Conservation (phyloP, 2,329 filamentous ascomycete genomes). For the Aspergillus persii region DNA sequence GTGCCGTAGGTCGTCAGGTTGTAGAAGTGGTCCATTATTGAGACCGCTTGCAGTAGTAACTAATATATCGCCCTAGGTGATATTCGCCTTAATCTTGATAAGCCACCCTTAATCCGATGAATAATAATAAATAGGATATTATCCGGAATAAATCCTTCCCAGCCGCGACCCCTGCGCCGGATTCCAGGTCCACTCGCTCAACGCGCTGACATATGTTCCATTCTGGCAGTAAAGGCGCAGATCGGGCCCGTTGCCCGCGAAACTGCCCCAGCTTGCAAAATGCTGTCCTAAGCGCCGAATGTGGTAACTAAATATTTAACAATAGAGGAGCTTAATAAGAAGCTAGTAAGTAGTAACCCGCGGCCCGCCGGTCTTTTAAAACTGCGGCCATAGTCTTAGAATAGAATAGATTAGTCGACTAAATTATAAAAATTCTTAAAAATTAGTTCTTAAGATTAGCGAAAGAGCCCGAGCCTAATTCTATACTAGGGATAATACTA, state of each 20-base stretch:
- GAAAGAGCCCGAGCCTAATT: neutral
- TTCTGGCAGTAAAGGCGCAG: too few species aligned
- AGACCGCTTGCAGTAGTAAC: neutral
- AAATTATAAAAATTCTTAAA: neutral
- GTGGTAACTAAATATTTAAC: neutral
- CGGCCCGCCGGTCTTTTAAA: neutral
- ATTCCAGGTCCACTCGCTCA: too few species aligned
- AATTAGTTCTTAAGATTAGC: neutral
- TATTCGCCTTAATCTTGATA: neutral
- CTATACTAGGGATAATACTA: neutral
- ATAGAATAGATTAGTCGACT: neutral
- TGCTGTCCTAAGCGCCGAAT: neutral
- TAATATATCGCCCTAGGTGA: neutral
- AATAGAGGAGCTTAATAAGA: neutral
- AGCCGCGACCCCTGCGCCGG: too few species aligned
- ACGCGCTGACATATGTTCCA: too few species aligned
- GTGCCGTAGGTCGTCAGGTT: neutral
- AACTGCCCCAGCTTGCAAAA: neutral
- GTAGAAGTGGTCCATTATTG: neutral
- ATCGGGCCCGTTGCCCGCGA: too few species aligned
- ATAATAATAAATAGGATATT: neutral
- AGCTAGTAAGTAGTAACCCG: too few species aligned
- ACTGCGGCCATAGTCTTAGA: neutral
- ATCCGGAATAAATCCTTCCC: neutral
- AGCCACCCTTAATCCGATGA: neutral